Evolutionary conservation across 805 yeast species (phyloP).

Genomic region (Metschnikowia amazonensis): DNA sequence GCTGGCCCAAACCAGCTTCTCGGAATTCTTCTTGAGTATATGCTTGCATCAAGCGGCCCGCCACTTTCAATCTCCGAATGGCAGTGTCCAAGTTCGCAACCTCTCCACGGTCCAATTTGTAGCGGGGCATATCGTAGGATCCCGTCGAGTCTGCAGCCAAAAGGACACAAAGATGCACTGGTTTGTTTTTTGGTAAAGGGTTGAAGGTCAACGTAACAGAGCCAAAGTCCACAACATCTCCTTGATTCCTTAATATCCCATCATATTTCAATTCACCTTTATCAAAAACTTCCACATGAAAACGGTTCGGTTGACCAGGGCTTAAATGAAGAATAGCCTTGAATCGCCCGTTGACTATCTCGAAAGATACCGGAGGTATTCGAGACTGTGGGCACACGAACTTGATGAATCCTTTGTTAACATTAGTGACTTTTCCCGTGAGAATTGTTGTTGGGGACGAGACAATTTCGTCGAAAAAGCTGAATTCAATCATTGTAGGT

Average conservation of each 20-base stretch:
- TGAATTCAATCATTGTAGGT: conserved; percentile 22
- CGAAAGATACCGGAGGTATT: too few species aligned
- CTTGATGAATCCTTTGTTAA: conserved; percentile 26
- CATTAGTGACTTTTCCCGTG: conserved; percentile 25
- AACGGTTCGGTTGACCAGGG: conserved; percentile 56
- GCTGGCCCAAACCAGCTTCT: conserved; percentile 68
- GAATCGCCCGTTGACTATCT: conserved; percentile 66
- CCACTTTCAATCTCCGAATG: conserved; percentile 68
- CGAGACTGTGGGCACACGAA: too few species aligned
- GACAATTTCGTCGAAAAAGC: conserved; percentile 36
- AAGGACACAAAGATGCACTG: conserved; percentile 75
- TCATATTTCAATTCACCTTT: conserved; percentile 26
- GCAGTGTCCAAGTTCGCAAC: conserved; percentile 70
- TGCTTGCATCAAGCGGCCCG: conserved; percentile 86
- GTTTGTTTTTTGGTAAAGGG: conserved; percentile 63
- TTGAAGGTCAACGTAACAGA: conserved; percentile 25
- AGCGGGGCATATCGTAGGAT: conserved; percentile 63
- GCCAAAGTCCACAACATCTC: conserved; percentile 22
- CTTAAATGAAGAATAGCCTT: conserved; percentile 70
- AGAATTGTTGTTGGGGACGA: conserved; percentile 39
- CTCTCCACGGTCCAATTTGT: conserved; percentile 46
- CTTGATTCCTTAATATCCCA: conserved; percentile 24
- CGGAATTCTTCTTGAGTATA: conserved; percentile 88
- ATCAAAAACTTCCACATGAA: conserved; percentile 48
- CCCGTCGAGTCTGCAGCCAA: conserved; percentile 74